Evolutionary conservation across 2,329 filamentous ascomycete species (phyloP), one percentile per base, ranked within the genome.

Genomic region (Botrytis fabae): DNA sequence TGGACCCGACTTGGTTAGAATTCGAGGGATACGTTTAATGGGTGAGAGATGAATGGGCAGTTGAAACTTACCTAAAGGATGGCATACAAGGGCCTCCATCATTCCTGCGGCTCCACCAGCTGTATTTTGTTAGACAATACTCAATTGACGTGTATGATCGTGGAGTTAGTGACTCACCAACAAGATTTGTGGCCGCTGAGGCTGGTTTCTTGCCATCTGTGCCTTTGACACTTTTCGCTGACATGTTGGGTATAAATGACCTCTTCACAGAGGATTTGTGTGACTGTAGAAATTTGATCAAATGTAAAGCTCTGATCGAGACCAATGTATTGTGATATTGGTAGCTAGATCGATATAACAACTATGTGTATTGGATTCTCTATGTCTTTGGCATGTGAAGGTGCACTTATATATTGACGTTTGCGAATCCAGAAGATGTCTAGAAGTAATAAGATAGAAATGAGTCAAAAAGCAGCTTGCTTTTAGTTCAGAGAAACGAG

Each of bases 11-110:
- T 44, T 32, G 22, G 40, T 38, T 38, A 32, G 44, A n/a, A 12
- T 8, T 61, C 7, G 42, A 60, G 22, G 28, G 22, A 7, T 48
- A 14, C 9, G 42, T 62, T n/a, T 35, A 7, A 25, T 12, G 35
- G 9, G 35, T n/a, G 8, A 71, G 22, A 16, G 20, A 46, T 51
- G 32, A 16, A n/a, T 57, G 4, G 25, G 16, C 4, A 25, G 6
- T n/a, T 62, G 40, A 32, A 40, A 78, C 87, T 79, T 87, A 95
- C 93, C 93, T 74, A 98, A 88, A 75, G 96, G 96, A 86, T 99
- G 96, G 83, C 96, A 99, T 71, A 86, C 94, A 75, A 99, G 90
- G 66, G 96, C 96, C 85, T 99, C 96, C 95, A 98, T 98, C 95
- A 98, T 98, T 81, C 96, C 96, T 79, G 96, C 96, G 83, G 94